phyloP scores from a whole-genome alignment of 1,284 basidiomycete species.

The Boletus sp. region DNA sequence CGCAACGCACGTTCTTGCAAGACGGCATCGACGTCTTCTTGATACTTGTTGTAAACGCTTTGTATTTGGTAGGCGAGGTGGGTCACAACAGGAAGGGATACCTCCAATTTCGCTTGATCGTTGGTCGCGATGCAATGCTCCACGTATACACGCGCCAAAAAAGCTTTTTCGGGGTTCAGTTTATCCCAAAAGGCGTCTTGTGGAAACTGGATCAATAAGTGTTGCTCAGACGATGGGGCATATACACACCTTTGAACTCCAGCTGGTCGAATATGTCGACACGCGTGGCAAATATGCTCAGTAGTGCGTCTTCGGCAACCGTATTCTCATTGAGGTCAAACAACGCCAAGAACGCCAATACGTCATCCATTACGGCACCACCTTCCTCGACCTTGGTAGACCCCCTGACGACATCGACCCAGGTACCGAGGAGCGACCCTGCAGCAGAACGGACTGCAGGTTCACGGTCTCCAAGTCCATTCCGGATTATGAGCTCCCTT shows the following conservation, averaged over 20 bases:
- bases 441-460: conserved; percentile 77
- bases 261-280: conserved; percentile 61
- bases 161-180: conserved; percentile 78
- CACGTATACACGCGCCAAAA: conserved; percentile 82
- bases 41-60: conserved; percentile 69
- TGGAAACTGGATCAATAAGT: neutral
- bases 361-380: conserved; percentile 44
- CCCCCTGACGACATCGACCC: conserved; percentile 66
- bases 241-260: conserved; percentile 64
- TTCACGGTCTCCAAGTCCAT: conserved; percentile 88
- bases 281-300: conserved; percentile 60
- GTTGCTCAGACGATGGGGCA: neutral
- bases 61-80: conserved; percentile 86
- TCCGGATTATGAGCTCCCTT: conserved; percentile 73
- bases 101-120: conserved; percentile 69
- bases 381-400: conserved; percentile 42
- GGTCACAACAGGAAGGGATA: conserved; percentile 83
- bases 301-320: conserved; percentile 64
- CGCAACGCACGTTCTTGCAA: conserved; percentile 39
- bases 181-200: conserved; percentile 73
- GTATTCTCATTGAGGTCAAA: conserved; percentile 62
- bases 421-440: conserved; percentile 70
- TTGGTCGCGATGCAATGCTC: conserved; percentile 70
- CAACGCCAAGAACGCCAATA: conserved; percentile 54
- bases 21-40: conserved; percentile 48